A percentile compares a stretch with the other conserved stretches of the same genome.
Evolutionary conservation across 768 basidiomycete genomes (phyloP).

Genomic region (Kwoniella botswanensis): DNA sequence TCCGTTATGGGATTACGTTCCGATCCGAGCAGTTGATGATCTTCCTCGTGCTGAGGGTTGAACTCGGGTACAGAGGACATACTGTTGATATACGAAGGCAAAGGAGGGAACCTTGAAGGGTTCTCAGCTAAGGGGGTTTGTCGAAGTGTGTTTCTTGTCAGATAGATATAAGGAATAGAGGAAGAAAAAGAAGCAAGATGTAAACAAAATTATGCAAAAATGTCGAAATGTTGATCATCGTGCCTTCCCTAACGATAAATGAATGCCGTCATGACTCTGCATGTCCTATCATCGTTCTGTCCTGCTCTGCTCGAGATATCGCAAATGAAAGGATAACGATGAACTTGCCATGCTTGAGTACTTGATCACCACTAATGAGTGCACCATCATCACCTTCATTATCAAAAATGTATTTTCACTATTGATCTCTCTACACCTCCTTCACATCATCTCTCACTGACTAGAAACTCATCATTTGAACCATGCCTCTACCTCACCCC

Average conservation of each 20-base stretch:
- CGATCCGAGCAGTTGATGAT: slow-evolving; percentile 35
- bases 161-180: neutral
- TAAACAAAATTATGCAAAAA: neutral
- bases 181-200: neutral
- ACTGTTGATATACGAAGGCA: neutral
- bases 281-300: neutral
- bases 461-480: too few relatives aligned
- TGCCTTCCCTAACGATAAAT: neutral
- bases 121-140: neutral
- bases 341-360: neutral
- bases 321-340: neutral
- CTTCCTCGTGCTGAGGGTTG: slow-evolving; percentile 10
- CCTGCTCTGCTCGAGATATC: neutral
- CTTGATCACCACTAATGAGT: neutral
- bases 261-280: neutral
- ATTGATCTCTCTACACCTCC: neutral
- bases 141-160: neutral
- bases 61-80: slow-evolving; percentile 6
- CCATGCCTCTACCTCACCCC: too few relatives aligned
- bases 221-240: neutral
- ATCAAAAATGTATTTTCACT: neutral
- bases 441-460: too few relatives aligned
- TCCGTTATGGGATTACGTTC: slow-evolving; percentile 61
- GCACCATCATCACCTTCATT: neutral
- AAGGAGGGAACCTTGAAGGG: neutral